Base-by-base conservation (phyloP, 306 rosid genomes). In the Trifolium fragiferum region DNA sequence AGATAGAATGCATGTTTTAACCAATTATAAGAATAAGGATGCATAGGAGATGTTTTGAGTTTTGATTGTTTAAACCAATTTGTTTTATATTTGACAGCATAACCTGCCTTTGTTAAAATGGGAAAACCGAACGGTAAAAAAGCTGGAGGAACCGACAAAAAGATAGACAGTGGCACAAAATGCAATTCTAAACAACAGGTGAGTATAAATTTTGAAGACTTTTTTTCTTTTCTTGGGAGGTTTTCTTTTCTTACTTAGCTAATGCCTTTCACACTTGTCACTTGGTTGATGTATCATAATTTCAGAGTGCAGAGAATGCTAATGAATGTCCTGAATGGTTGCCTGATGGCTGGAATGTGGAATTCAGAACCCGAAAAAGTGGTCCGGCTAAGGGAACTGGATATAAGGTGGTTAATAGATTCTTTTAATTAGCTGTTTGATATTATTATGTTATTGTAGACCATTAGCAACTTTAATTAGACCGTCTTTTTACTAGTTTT, bases 331-430 rank as follows among this genome's bases (percentile, higher is more conserved):
- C 97, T 21, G 86, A 86, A 60, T 93, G 98, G 98, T 91, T 93
- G 79, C 98, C 98, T 68, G 82, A 83, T 12, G 94, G 88, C 69
- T 93, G 98, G 98, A 82, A 78, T 53, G 61, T 93, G 64, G 91
- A 82, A 78, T 21, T 87, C 74, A 88, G 78, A 86, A 86, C 78
- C 18, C 90, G 98, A 55, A 80, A 89, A 73, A 87, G 94, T 87
- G 98, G 98, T 64, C 3, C 65, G 23, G 27, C 51, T 7, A 76
- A 16, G 81, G 98, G 98, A 85, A 68, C 79, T 60, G 77, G 62
- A 50, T 93, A 93, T 81, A 93, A 91, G 94, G 98, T 93, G 80
- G 49, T 30, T 8, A 35, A 64, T 70, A 46, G 47, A 59, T 68
- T 70, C 33, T 43, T 27, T 66, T 21, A 68, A 43, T 27, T 53